phyloP scores from a whole-genome alignment of 495 filamentous ascomycete genomes.

The Xylaria castorea region DNA sequence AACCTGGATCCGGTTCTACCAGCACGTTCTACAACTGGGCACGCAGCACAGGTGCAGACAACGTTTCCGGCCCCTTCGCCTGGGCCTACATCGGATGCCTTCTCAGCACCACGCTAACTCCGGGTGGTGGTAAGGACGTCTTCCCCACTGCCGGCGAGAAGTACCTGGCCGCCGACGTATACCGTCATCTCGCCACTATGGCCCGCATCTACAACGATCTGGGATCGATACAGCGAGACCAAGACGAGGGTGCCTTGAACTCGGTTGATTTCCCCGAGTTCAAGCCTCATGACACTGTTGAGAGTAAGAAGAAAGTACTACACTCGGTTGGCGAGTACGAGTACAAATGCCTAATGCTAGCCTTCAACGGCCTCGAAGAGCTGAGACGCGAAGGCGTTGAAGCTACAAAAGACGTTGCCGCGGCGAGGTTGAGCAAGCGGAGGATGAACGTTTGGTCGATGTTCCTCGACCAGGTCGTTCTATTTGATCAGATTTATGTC shows the following conservation, averaged over 20 bases:
- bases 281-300: constrained; percentile 15
- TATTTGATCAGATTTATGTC: constrained; percentile 52
- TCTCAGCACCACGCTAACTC: constrained; percentile 32
- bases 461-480: constrained; percentile 48
- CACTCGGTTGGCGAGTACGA: constrained; percentile 27
- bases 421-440: constrained; percentile 21
- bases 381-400: constrained; percentile 36
- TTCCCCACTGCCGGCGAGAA: constrained; percentile 32
- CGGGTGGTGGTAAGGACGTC: constrained; percentile 23
- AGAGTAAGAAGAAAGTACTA: constrained; percentile 32
- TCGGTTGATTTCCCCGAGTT: constrained; percentile 50
- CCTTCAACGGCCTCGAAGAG: constrained; percentile 36
- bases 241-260: constrained; percentile 47
- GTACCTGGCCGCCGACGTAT: constrained; percentile 44
- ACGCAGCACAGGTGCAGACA: constrained; percentile 42
- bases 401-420: constrained; percentile 21
- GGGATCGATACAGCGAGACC: constrained; percentile 43
- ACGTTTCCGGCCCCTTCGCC: constrained; percentile 46
- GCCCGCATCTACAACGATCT: constrained; percentile 52
- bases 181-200: constrained; percentile 46
- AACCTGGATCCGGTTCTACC: background rate
- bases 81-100: constrained; percentile 48
- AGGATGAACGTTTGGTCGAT: constrained; percentile 29
- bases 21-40: constrained; percentile 43
- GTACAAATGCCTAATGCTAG: constrained; percentile 26